Conservation (phyloP, 495 filamentous ascomycete species). For the Rusavskia elegans region DNA sequence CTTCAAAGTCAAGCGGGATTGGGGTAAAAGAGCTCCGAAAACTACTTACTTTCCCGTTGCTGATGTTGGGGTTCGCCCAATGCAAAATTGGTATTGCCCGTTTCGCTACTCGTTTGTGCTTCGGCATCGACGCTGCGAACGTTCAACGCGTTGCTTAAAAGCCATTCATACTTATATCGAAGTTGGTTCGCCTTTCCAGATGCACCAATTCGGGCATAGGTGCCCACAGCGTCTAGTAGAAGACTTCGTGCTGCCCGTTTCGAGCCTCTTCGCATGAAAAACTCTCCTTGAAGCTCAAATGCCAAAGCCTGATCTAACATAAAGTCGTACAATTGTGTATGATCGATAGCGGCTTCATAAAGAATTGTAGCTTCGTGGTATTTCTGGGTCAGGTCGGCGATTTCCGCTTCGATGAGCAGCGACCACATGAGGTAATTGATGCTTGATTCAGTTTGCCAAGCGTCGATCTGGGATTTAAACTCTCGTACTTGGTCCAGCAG, state of each 20-base stretch:
- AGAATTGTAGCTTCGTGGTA: slow-evolving; percentile 43
- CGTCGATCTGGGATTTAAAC: slow-evolving; percentile 49
- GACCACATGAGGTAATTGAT: slow-evolving; percentile 74
- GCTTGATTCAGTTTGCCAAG: slow-evolving; percentile 49
- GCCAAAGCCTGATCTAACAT: slow-evolving; percentile 66
- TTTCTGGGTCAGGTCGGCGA: slow-evolving; percentile 47
- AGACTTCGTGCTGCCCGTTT: slow-evolving; percentile 57
- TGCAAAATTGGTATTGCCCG: slow-evolving; percentile 28
- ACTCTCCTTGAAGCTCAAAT: slow-evolving; percentile 58
- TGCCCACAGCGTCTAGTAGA: slow-evolving; percentile 54
- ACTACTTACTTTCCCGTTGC: too few relatives aligned
- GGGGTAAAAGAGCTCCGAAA: too few relatives aligned
- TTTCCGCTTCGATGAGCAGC: slow-evolving; percentile 54
- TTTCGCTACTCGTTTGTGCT: slow-evolving; percentile 53
- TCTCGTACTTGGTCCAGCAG: slow-evolving; percentile 37
- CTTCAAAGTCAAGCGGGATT: too few relatives aligned
- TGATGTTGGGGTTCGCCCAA: slow-evolving; percentile 35
- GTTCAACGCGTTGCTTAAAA: slow-evolving; percentile 50
- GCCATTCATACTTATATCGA: slow-evolving; percentile 24
- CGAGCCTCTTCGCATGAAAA: slow-evolving; percentile 52
- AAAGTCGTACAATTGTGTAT: slow-evolving; percentile 63
- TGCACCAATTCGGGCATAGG: slow-evolving; percentile 62
- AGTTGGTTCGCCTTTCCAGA: slow-evolving; percentile 41
- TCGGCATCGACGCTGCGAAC: slow-evolving; percentile 48
- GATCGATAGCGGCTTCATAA: slow-evolving; percentile 68